Evolutionary conservation across 805 yeast species (phyloP).

Genomic region (Geotrichum ghanense): DNA sequence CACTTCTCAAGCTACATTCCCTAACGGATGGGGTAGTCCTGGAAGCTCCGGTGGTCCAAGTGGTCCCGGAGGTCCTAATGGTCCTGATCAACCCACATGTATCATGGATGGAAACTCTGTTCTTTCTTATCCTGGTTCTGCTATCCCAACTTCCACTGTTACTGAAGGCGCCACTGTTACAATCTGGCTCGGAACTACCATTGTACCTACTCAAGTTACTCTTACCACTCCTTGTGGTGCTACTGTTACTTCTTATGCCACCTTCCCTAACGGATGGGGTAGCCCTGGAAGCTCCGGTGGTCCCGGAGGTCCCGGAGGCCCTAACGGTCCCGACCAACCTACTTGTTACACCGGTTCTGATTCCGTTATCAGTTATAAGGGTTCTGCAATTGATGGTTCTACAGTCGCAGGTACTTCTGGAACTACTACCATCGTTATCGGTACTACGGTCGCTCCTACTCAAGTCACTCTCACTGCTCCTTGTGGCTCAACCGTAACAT

Average conservation of each 20-base stretch:
- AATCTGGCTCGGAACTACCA: conserved; percentile 1
- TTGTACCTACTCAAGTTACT: conserved; percentile 5
- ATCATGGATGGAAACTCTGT: too few species aligned
- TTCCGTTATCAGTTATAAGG: not conserved
- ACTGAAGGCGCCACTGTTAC: not conserved
- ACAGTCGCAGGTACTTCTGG: conserved; percentile 2
- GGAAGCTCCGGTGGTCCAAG: conserved; percentile 8
- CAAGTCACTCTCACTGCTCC: not conserved
- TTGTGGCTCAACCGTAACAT: not conserved
- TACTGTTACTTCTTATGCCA: conserved; percentile 7
- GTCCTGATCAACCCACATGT: too few species aligned
- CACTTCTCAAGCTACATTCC: too few species aligned
- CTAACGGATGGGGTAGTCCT: too few species aligned
- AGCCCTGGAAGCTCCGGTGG: too few species aligned
- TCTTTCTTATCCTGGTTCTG: not conserved
- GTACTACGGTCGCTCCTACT: not conserved
- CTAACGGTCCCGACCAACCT: not conserved
- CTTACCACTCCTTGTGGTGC: conserved; percentile 10
- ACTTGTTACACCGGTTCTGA: not conserved
- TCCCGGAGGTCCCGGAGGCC: not conserved
- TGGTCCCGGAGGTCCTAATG: not conserved
- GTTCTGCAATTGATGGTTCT: not conserved
- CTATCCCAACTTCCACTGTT: conserved; percentile 1
- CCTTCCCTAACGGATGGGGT: conserved; percentile 8
- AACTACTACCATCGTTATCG: not conserved